Base-by-base conservation (phyloP, 129 eudicot genomes). In the Solidago caesia region DNA sequence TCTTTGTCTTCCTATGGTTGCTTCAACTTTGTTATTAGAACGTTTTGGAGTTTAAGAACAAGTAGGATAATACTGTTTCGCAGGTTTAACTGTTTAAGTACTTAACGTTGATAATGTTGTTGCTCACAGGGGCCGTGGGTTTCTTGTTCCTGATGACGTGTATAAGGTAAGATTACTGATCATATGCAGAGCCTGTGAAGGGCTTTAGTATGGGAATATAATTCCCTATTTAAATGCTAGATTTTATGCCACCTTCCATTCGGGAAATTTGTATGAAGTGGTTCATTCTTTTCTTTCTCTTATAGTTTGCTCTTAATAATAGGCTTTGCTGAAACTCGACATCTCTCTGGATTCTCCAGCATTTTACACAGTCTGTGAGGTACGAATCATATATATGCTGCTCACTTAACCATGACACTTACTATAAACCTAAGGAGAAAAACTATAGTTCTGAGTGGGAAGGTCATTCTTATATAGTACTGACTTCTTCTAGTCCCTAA, bases 281-380 rank as follows among this genome's bases (percentile, higher is more conserved):
- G 49, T 77, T 68, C 41, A n/a, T 51, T 42, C 6, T 64, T 73
- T 13, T 11, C 42, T 68, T 33, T 44, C 25, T 82, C 64, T 70
- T 56, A 73, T 58, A 8, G 44, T 63, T 55, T 60, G n/a, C 39
- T 67, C 5, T 26, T 69, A 43, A 46, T 70, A 82, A 63, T 68
- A 92, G 98, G 98, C 88, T 64, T 86, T 92, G 86, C 60, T 79
- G 75, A 92, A 92, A 81, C 60, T 89, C 63, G 94, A 88, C 64
- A 79, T 92, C 81, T 82, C 92, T 43, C 82, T 92, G 42, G 98
- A 92, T 77, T 89, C 94, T 65, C 98, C 98, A 10, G 94, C 98
- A 70, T 87, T 92, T 73, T 92, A 87, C 84, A 92, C 96, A 13
- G 98, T 82, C 68, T 89, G 96, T 71, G 96, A 92, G 98, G 98